Evolutionary conservation across 192 early-diverging fungal species (phyloP).

Genomic region (Linnemannia schmuckeri): DNA sequence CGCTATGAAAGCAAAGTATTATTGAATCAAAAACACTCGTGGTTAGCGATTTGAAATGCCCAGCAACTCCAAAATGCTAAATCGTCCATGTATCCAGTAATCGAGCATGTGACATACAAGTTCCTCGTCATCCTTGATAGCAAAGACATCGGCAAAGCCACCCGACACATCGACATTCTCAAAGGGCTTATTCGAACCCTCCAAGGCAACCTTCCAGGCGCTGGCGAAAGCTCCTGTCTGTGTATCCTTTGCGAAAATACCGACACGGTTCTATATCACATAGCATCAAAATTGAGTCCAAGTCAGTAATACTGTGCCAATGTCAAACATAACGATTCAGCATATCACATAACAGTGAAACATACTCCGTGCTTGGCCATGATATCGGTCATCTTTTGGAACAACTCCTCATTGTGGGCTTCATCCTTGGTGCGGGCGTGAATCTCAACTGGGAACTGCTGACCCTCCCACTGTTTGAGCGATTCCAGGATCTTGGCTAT

Average conservation of each 20-base stretch:
- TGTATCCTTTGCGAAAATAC: conserved; percentile 84
- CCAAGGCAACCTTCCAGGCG: conserved; percentile 83
- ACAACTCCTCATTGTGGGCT: conserved; percentile 75
- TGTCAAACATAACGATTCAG: background rate
- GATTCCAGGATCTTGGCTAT: conserved; percentile 72
- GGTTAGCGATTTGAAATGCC: background rate
- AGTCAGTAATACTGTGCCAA: background rate
- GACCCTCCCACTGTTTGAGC: conserved; percentile 67
- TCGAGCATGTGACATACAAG: conserved; percentile 62
- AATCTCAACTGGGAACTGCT: conserved; percentile 81
- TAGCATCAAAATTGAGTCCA: background rate
- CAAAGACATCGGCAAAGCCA: conserved; percentile 79
- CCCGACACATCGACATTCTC: conserved; percentile 80
- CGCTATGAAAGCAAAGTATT: conserved; percentile 57
- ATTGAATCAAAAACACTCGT: background rate
- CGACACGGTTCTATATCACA: conserved; percentile 69
- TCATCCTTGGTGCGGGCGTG: conserved; percentile 83
- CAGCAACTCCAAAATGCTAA: background rate
- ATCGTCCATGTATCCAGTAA: background rate
- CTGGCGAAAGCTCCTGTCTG: conserved; percentile 79
- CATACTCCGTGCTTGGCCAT: conserved; percentile 59
- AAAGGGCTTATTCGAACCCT: conserved; percentile 61
- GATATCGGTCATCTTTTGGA: conserved; percentile 68
- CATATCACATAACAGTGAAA: background rate
- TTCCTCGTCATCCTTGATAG: conserved; percentile 94